These are phyloP conservation scores for Ogataea polymorpha DNA, from an alignment of 805 yeast species.

Conservation along the genomic window DNA sequence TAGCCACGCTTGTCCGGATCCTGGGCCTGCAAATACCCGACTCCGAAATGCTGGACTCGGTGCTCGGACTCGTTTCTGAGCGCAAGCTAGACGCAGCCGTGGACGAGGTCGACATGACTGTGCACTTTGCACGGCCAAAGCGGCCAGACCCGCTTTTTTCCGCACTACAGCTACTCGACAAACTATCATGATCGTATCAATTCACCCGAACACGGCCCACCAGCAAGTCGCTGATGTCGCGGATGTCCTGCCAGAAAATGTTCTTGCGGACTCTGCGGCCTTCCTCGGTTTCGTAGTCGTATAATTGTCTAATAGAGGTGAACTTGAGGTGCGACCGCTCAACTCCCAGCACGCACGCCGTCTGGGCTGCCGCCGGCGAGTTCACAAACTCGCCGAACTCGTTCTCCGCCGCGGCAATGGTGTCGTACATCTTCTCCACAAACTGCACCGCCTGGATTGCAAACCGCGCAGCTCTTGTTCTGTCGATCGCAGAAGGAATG, in stretches of 20 bases:
- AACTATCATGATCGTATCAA: neutral
- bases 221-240: slow-evolving; percentile 79
- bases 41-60: slow-evolving; percentile 14
- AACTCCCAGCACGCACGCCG: slow-evolving; percentile 84
- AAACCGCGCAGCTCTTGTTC: slow-evolving; percentile 70
- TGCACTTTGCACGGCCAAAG: slow-evolving; percentile 14
- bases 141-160: neutral
- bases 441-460: slow-evolving; percentile 68
- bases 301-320: slow-evolving; percentile 69
- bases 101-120: slow-evolving; percentile 21
- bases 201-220: slow-evolving; percentile 59
- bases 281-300: slow-evolving; percentile 84
- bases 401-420: slow-evolving; percentile 19
- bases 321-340: slow-evolving; percentile 72
- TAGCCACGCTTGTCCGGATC: slow-evolving; percentile 14
- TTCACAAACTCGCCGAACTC: slow-evolving; percentile 31
- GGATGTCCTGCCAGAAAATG: slow-evolving; percentile 75
- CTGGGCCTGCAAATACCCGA: slow-evolving; percentile 9
- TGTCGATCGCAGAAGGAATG: slow-evolving; percentile 71
- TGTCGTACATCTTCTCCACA: slow-evolving; percentile 45
- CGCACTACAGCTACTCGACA: slow-evolving; percentile 2
- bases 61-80: slow-evolving; percentile 19
- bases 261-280: slow-evolving; percentile 81
- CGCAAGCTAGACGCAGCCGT: slow-evolving; percentile 25
- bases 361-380: slow-evolving; percentile 35